Evolutionary conservation across 2,329 filamentous ascomycete genomes (phyloP), one percentile per base, ranked within the genome.

Genomic region (Chalaropsis thielavioides): DNA sequence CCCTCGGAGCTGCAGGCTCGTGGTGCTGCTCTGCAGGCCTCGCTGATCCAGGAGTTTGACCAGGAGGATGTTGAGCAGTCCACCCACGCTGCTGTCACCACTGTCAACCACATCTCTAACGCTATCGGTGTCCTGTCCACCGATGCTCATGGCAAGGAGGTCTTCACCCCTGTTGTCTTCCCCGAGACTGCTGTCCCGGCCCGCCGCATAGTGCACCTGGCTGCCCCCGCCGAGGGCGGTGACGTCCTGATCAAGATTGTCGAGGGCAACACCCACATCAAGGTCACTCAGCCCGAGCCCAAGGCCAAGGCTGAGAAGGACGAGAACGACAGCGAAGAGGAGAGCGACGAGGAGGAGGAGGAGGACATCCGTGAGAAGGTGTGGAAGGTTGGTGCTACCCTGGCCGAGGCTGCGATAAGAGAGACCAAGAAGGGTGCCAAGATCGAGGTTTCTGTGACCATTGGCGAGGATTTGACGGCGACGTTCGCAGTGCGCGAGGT

Each of bases 11-110:
- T 96, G 65, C 81, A 87, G 71, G 88, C 89, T 68, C 86, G 94
- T 69, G 94, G 94, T 73, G 94, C 94, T 68, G 92, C 94, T 40
- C 90, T 99, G 71, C 94, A 99, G 78, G 94, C 94, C 44, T 95
- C 87, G 67, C 80, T 99, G 69, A 90, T 99, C 75, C 86, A 92
- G 75, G 92, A 96, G 76, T 99, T 95, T 76, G 94, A 99, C 71
- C 82, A 85, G 70, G 86, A 90, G 69, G 92, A 97, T 73, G 95
- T 99, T 70, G 89, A 95, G 74, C 92, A 96, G 81, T 95, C 90
- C 68, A 95, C 91, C 60, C 92, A 99, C 80, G 87, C 94, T 63
- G 90, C 91, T 73, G 91, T 99, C 69, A 96, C 92, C 41, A 92
- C 92, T 17, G 91, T 95, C 63, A 90, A 91, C 71, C 94, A 99